Evolutionary conservation across 768 basidiomycete genomes (phyloP), one percentile per base, ranked within the genome.

Genomic region (Crepidotus variabilis): DNA sequence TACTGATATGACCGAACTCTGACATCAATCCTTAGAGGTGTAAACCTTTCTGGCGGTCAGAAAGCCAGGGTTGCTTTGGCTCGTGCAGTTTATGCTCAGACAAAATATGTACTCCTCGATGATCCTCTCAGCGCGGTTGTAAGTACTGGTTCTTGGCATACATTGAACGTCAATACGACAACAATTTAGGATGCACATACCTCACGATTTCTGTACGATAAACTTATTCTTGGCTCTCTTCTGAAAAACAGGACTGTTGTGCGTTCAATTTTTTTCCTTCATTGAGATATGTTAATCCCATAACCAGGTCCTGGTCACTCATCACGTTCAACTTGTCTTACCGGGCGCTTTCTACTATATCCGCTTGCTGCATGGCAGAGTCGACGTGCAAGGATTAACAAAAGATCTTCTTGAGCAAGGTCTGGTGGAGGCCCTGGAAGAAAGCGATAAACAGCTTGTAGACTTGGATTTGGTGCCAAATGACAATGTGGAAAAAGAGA

Each of bases 91-190:
- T 94, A 93, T 68, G 85, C 87, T 21, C 73, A 78, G 16, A 85
- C 84, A 21, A 81, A 79, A 68, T 86, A 80, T 58, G 83, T 92
- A 0, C 73, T 93, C n/a, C 69, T 93, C 46, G 90, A 93, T 61
- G 91, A 92, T 63, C 88, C 89, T 3, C 70, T 93, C 34, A 90
- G 90, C 60, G 90, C 90, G 2, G 89, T 93, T 47, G 89, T 88
- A 75, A 46, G 86, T 73, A 2, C 24, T n/a, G n/a, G n/a, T n/a
- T n/a, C n/a, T n/a, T n/a, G n/a, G n/a, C n/a, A n/a, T n/a, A n/a
- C n/a, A n/a, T n/a, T n/a, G n/a, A n/a, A n/a, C n/a, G n/a, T n/a
- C n/a, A n/a, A n/a, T n/a, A n/a, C n/a, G n/a, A n/a, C n/a, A n/a
- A n/a, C n/a, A n/a, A n/a, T n/a, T n/a, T n/a, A 65, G 65, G 72